These are phyloP conservation scores for Phytophthora pisi DNA, from an alignment of 352 stramenopile genomes.

Conservation along the genomic window DNA sequence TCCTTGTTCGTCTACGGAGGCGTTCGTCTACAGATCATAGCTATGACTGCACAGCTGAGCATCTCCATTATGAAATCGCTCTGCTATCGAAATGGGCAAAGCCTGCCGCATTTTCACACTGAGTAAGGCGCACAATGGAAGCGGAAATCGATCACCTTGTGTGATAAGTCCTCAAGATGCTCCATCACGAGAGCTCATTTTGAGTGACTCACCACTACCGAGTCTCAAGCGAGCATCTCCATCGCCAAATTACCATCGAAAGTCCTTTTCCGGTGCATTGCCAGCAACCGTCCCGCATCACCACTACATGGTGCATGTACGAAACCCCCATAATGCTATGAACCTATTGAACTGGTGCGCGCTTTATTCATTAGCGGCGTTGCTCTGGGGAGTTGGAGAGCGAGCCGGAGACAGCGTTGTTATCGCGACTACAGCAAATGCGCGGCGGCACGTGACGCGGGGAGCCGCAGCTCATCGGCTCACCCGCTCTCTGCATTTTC, in stretches of 20 bases:
- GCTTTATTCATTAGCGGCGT: not conserved
- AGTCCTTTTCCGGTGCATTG: not conserved
- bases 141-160: not conserved
- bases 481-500: constrained; percentile 12
- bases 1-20: constrained; percentile 9
- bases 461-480: not conserved
- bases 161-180: not conserved
- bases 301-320: no score
- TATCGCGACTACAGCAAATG: constrained; percentile 24
- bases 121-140: constrained; percentile 12
- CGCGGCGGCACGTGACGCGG: not conserved
- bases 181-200: not conserved
- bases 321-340: not conserved
- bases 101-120: constrained; percentile 11
- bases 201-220: constrained; percentile 3
- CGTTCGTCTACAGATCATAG: constrained; percentile 19
- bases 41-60: not conserved
- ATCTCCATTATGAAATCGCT: constrained; percentile 5
- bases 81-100: constrained; percentile 30
- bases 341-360: not conserved
- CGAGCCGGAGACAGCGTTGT: constrained; percentile 10
- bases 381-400: not conserved
- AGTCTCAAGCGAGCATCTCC: constrained; percentile 7
- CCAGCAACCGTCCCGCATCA: not conserved
- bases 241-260: constrained; percentile 3